Evolutionary conservation across 2,329 filamentous ascomycete genomes (phyloP).

Genomic region (Aspergillus costaricaensis): DNA sequence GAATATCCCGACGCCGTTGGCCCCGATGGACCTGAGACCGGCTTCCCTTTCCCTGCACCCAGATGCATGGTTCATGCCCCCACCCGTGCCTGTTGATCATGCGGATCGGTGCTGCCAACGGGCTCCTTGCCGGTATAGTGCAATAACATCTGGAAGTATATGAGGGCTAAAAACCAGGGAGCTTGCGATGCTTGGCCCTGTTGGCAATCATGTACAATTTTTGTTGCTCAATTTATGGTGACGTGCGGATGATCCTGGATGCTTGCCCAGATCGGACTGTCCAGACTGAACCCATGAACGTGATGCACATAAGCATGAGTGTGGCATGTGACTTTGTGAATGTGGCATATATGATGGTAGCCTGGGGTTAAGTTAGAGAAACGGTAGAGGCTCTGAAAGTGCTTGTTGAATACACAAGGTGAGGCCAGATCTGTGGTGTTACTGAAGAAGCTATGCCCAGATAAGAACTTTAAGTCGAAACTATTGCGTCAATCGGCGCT

Average conservation of each 20-base stretch:
- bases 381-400: not conserved
- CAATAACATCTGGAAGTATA: not conserved
- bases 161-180: not conserved
- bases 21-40: not conserved
- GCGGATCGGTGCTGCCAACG: conserved; percentile 13
- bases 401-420: conserved; percentile 1
- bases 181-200: not conserved
- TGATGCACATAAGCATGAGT: not conserved
- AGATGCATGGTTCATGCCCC: conserved; percentile 7
- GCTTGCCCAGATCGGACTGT: not conserved
- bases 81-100: conserved; percentile 13
- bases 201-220: not conserved
- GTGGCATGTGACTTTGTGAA: not conserved
- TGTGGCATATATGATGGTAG: not conserved
- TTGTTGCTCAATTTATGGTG: not conserved
- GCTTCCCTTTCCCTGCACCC: not conserved
- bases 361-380: not conserved
- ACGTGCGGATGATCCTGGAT: not conserved
- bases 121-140: conserved; percentile 18
- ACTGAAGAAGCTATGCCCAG: conserved; percentile 1
- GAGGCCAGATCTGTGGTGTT: not conserved
- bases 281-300: not conserved
- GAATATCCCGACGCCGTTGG: not conserved
- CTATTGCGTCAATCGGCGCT: not conserved
- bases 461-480: not conserved